Percentiles rank a stretch among this genome's conserved stretches.
These are phyloP conservation scores for Tarenaya hassleriana DNA, from an alignment of 345 rosid species.

Conservation along the genomic window DNA sequence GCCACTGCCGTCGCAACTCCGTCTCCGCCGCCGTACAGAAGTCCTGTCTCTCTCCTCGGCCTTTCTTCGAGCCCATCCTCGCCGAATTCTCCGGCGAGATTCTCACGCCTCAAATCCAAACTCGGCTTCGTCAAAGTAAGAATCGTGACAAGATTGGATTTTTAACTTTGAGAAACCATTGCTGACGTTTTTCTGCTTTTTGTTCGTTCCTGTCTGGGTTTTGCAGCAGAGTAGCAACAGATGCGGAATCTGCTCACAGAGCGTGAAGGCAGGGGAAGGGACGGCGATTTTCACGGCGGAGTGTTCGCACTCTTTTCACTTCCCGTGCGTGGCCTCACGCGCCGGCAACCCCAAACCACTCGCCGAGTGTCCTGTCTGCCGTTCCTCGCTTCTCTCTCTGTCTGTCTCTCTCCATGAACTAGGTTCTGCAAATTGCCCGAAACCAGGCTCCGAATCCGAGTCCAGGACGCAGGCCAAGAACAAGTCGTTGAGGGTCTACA, in stretches of 20 bases:
- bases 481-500: constrained; percentile 50
- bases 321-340: constrained; percentile 58
- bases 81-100: constrained; percentile 65
- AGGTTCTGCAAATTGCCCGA: constrained; percentile 17
- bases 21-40: constrained; percentile 31
- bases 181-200: not conserved
- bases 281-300: constrained; percentile 85
- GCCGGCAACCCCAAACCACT: constrained; percentile 36
- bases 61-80: constrained; percentile 50
- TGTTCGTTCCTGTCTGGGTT: not conserved
- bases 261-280: constrained; percentile 66
- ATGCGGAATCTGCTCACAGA: constrained; percentile 73
- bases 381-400: constrained; percentile 36
- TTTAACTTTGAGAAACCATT: not conserved
- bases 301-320: constrained; percentile 75
- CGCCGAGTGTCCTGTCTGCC: constrained; percentile 63
- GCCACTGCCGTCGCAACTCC: constrained; percentile 21
- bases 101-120: constrained; percentile 59
- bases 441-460: constrained; percentile 21
- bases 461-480: constrained; percentile 21
- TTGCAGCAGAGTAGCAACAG: constrained; percentile 34
- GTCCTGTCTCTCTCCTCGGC: constrained; percentile 37
- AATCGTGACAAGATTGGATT: not conserved
- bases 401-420: constrained; percentile 25
- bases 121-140: constrained; percentile 65